phyloP scores from a whole-genome alignment of 2,329 filamentous ascomycete species.

The Trichoderma koningiopsis region DNA sequence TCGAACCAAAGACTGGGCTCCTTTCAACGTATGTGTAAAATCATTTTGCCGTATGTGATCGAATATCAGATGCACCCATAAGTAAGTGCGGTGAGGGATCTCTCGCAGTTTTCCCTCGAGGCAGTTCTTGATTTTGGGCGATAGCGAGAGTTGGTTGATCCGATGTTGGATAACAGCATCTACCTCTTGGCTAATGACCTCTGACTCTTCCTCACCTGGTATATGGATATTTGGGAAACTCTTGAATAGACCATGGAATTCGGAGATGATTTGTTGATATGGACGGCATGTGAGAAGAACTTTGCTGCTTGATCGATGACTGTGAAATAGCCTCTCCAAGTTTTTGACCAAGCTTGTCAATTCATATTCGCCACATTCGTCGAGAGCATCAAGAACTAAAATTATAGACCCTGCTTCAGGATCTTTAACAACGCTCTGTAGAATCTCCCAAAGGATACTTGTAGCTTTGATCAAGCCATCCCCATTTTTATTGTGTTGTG shows the following conservation, averaged over 20 bases:
- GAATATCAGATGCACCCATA: constrained; percentile 43
- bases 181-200: constrained; percentile 41
- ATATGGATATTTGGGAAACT: constrained; percentile 38
- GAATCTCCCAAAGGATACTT: constrained; percentile 39
- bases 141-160: constrained; percentile 29
- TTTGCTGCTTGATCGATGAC: constrained; percentile 27
- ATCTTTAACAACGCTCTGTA: constrained; percentile 34
- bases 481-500: constrained; percentile 33
- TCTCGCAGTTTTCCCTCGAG: neutral
- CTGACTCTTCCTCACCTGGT: constrained; percentile 42
- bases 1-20: constrained; percentile 28
- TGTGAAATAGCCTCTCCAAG: neutral
- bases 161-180: constrained; percentile 38
- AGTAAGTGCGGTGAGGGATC: constrained; percentile 39
- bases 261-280: constrained; percentile 34
- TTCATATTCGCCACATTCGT: constrained; percentile 29
- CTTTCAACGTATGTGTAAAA: constrained; percentile 31
- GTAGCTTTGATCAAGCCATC: constrained; percentile 30
- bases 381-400: constrained; percentile 45
- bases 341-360: constrained; percentile 30
- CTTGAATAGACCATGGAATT: constrained; percentile 31
- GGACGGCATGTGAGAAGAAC: constrained; percentile 43
- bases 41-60: constrained; percentile 32
- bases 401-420: constrained; percentile 36
- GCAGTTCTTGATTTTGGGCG: constrained; percentile 18